A percentile compares a stretch with the other conserved stretches of the same genome.
These are phyloP conservation scores for Acmispon strigosus DNA, from an alignment of 306 rosid species.

Conservation along the genomic window DNA sequence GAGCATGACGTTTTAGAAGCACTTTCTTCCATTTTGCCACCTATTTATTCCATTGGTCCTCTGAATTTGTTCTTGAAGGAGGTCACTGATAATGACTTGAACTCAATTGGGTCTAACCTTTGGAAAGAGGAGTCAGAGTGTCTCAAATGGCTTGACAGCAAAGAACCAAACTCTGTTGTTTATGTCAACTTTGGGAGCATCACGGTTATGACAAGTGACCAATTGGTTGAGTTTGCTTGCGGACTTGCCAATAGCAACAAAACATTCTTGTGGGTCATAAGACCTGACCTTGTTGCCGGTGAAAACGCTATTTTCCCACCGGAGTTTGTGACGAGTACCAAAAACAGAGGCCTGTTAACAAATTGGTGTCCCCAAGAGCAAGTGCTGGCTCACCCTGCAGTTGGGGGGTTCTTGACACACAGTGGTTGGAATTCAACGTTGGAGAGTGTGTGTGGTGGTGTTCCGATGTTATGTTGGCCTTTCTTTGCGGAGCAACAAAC, in stretches of 20 bases:
- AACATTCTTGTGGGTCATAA: conserved; percentile 46
- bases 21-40: conserved; percentile 26
- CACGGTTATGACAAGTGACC: conserved; percentile 47
- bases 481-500: conserved; percentile 72
- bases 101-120: conserved; percentile 40
- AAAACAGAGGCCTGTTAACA: conserved; percentile 28
- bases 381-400: conserved; percentile 42
- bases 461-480: conserved; percentile 71
- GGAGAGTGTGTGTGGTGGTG: conserved; percentile 52
- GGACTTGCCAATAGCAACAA: conserved; percentile 53
- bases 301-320: conserved; percentile 25
- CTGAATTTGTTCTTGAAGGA: conserved; percentile 24
- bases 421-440: conserved; percentile 74
- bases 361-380: conserved; percentile 69
- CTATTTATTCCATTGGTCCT: conserved; percentile 49
- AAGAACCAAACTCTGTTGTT: conserved; percentile 37
- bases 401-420: conserved; percentile 67
- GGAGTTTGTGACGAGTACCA: conserved; percentile 32
- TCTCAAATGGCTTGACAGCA: conserved; percentile 49
- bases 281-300: conserved; percentile 51
- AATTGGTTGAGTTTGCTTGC: conserved; percentile 63
- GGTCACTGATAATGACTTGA: background rate
- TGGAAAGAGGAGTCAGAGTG: conserved; percentile 63
- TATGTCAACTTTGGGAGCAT: conserved; percentile 75
- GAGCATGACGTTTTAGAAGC: conserved; percentile 30